Base-by-base conservation (phyloP, 306 rosid genomes). In the Acacia acuminata region DNA sequence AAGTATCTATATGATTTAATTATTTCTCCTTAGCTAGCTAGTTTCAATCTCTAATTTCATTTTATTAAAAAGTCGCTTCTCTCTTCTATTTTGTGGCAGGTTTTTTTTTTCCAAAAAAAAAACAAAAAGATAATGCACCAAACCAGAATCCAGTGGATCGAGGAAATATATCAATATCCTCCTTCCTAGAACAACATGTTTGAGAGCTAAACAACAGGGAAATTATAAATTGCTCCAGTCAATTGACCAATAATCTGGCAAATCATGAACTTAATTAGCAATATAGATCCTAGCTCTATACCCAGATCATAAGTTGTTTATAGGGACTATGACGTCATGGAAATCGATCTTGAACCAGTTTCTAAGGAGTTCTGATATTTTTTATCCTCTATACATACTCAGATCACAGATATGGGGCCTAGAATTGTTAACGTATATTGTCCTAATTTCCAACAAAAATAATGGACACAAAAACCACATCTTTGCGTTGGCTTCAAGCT, bases 401-500 rank as follows among this genome's bases (percentile, higher is more conserved):
- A 60, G 24, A 24, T 61, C 16, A 58, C 22, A 22, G 25, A n/a
- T n/a, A 10, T 24, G 36, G 14, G 20, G 7, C 38, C 42, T 15
- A 30, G n/a, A 11, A 30, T 30, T 32, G 1, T 30, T 64, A n/a
- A 6, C 70, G 42, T 7, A 30, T 13, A 11, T 15, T 30, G 15
- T n/a, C 70, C 42, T 30, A 64, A 34, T 66, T 2, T 7, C 71
- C n/a, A 30, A 65, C 12, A 30, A 61, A 58, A 65, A 7, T 17
- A 15, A 2, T 16, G 45, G 8, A 20, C 73, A 38, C 73, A 43
- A 20, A 2, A 68, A 22, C 12, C 3, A 40, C 27, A 4, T 15
- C 36, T 73, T 67, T 65, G 82, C 84, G 47, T 83, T 78, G 34
- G 43, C 43, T 86, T 77, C 6, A 86, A 86, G 83, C 79, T 4